Evolutionary conservation across 192 early-diverging fungal genomes (phyloP).

Genomic region (Linnemannia exigua): DNA sequence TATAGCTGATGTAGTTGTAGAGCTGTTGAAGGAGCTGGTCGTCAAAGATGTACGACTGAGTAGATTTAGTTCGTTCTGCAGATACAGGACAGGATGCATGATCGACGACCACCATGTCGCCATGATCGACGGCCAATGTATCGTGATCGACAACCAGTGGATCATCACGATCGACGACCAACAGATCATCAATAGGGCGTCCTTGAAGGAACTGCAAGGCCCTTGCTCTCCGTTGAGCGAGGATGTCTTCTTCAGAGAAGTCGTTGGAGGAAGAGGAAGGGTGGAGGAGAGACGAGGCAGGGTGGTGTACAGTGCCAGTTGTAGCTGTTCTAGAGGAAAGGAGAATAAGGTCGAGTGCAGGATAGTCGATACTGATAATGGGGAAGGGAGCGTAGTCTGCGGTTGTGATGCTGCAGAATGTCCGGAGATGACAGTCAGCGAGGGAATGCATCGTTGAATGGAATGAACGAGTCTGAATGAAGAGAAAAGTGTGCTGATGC

Average conservation of each 20-base stretch:
- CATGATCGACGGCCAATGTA: too few relatives aligned
- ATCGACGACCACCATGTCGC: slow-evolving; percentile 22
- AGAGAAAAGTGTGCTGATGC: too few relatives aligned
- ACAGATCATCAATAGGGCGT: slow-evolving; percentile 12
- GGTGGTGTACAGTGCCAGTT: too few relatives aligned
- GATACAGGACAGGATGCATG: not conserved
- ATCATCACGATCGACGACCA: too few relatives aligned
- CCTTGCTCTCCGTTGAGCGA: not conserved
- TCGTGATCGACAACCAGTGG: too few relatives aligned
- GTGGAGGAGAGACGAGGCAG: not conserved
- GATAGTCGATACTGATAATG: slow-evolving; percentile 30
- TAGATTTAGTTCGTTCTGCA: not conserved
- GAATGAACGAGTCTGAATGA: not conserved
- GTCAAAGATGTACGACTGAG: slow-evolving; percentile 20
- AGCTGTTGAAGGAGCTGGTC: slow-evolving; percentile 8
- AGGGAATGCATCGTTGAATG: slow-evolving; percentile 30
- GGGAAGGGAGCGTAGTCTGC: slow-evolving; percentile 20
- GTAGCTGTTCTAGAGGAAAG: not conserved
- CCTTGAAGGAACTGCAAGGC: slow-evolving; percentile 3
- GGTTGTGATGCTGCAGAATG: slow-evolving; percentile 44
- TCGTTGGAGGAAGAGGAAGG: not conserved
- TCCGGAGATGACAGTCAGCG: slow-evolving; percentile 40
- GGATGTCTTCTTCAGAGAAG: not conserved
- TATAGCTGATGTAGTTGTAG: too few relatives aligned
- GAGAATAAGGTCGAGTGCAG: slow-evolving; percentile 42